Base-by-base conservation (phyloP, 2,329 filamentous ascomycete genomes). In the Monosporascus ibericus region DNA sequence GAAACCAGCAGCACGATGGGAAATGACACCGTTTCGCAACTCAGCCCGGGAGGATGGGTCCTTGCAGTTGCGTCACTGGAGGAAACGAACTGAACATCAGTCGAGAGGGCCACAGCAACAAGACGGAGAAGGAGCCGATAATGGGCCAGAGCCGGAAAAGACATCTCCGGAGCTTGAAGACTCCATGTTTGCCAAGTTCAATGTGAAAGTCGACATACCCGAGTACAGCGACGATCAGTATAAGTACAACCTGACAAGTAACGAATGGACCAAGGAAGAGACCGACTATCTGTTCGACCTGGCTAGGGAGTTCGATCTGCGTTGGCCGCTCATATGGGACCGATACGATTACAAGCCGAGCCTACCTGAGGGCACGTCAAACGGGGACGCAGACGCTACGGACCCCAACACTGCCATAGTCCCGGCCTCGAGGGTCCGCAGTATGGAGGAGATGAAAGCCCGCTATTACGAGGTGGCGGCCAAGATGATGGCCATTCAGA, bases 241-340 rank as follows among this genome's bases (percentile, higher is more conserved):
- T 71, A 81, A 86, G 55, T 78, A 83, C 52, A 82, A 87, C 56
- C 72, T 99, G 48, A 80, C 84, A 61, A 87, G 78, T 64, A 75
- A 82, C 15, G 85, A 92, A 61, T 99, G 94, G 94, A 86, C 88
- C 15, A 90, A 87, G 64, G 87, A 94, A 62, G 94, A 99, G 72
- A 99, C 94, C 8, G 91, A 96, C 66, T 96, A 96, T 65, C 72
- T 99, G 57, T 80, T 97, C 66, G 75, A 82, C 3, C 68, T 92
- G 37, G 88, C 84, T 15, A 79, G 79, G 52, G 87, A 92, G 47
- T 96, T 85, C 65, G 90, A 95, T 65, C 78, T 96, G 55, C 86
- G 94, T 60, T 99, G 94, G 91, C 81, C 92, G 3, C 70, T 97
- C 17, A 89, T 99, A 55, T 90, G 87, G 77, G 94, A 99, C 69